Base-by-base conservation (phyloP, 352 stramenopile genomes). In the Phytophthora sp. region DNA sequence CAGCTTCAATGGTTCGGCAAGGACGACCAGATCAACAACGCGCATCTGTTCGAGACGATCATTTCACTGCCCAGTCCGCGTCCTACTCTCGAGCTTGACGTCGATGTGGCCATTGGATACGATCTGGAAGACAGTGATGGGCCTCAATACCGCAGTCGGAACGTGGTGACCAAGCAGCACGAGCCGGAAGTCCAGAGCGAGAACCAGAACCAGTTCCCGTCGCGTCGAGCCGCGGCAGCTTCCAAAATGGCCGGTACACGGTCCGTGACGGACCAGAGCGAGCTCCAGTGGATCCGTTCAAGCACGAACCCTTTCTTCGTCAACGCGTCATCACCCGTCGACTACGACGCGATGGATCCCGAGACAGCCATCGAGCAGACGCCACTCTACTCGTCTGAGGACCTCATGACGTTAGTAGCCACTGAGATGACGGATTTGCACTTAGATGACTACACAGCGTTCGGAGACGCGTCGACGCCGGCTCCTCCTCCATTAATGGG, bases 341-440 rank as follows among this genome's bases (percentile, higher is more conserved):
- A 77, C 23, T 84, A 75, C 50, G 76, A 84, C 33, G 69, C 73
- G 30, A 90, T 93, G 82, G 84, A 91, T n/a, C 57, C 80, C 0
- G 82, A 93, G 27, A 84, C 77, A 5, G 84, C 84, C 0, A 84
- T 93, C 21, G 84, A 81, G 4, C 77, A 89, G 47, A 93, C 80
- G 0, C 80, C 84, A 0, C 63, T 93, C 1, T 91, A 88, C 49
- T 63, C 58, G 8, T 78, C 80, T 0, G 77, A 80, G 0, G 80
- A 90, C 46, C 58, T 91, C 33, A 81, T 90, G 80, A 74, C 74
- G 2, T 61, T 86, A 20, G 62, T 66, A 36, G 66, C 73, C 0
- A 84, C 69, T 5, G 59, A 85, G 45, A 80, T 91, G 64, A 84
- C 83, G 2, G 84, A 94, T 38, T 55, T 93, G 20, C 74, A 75